Evolutionary conservation across 768 basidiomycete species (phyloP), one percentile per base, ranked within the genome.

Genomic region (Imleria badia): DNA sequence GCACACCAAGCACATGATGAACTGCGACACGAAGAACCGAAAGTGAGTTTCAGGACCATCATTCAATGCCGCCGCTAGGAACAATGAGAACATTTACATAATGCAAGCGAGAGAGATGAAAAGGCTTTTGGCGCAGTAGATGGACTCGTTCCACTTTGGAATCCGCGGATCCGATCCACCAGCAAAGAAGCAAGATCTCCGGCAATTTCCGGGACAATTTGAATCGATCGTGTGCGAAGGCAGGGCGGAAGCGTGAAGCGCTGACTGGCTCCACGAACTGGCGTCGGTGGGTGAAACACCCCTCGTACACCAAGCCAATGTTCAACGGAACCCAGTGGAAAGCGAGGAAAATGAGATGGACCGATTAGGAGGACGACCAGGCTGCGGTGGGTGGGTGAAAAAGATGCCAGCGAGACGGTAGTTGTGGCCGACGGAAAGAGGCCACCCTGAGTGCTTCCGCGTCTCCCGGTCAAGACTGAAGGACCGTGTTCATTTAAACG

Each of bases 31-130:
- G 70, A n/a, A 98, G 73, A n/a, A 88, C 90, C 0, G 83, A 81
- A 29, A 98, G 77, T 6, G 98, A 66, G 45, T 82, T 81, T 87
- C 89, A 94, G 6, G 93, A 90, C 96, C 94, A 98, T 68, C 86
- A 86, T 62, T 97, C 93, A 17, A 97, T 83, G 0, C 89, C 87
- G 6, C 93, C 92, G 0, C 75, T 80, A 1, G 93, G 87, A 5
- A 94, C 94, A 1, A 96, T 77, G 6, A 94, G 76, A 51, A 79
- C 81, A 9, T 78, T 81, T n/a, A n/a, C n/a, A n/a, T 3, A 91
- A 73, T 35, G 75, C 76, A 15, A 74, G 67, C 14, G 81, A 76
- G 33, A 90, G 76, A 17, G 78, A 62, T 2, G 74, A 63, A 31
- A 48, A 38, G n/a, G 36, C 29, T 51, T 59, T 62, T 3, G 60